A percentile compares a stretch with the other conserved stretches of the same genome.
Evolutionary conservation across 75 land plant species (phyloP).

Genomic region (Adiantum capillusveneris): DNA sequence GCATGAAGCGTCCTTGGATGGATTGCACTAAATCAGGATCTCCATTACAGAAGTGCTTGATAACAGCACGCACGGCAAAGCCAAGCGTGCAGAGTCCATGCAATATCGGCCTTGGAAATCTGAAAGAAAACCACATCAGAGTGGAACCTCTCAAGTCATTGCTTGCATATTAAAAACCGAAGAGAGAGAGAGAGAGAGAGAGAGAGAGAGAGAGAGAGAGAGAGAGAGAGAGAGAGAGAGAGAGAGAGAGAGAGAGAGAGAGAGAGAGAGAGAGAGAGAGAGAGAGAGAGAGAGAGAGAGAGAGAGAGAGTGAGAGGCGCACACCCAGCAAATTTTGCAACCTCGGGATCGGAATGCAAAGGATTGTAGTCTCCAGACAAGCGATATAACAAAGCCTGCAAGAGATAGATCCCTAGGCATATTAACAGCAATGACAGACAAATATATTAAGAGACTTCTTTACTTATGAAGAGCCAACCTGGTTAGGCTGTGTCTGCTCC

Average conservation of each 20-base stretch:
- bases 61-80: constrained; percentile 76
- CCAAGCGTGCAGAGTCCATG: constrained; percentile 94
- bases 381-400: constrained; percentile 88
- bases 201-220: too few relatives aligned
- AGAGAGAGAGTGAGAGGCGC: too few relatives aligned
- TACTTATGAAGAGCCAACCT: constrained; percentile 9
- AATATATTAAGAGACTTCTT: too few relatives aligned
- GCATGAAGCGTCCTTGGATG: constrained; percentile 62
- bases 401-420: background rate
- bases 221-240: too few relatives aligned
- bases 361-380: constrained; percentile 96
- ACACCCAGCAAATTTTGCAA: constrained; percentile 85
- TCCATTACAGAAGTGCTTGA: constrained; percentile 56
- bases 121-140: constrained; percentile 2
- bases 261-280: too few relatives aligned
- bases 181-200: too few relatives aligned
- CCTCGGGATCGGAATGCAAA: constrained; percentile 76
- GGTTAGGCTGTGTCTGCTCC: constrained; percentile 58
- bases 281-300: too few relatives aligned
- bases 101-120: constrained; percentile 79
- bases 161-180: background rate
- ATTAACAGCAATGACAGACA: background rate
- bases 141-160: background rate
- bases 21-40: constrained; percentile 45
- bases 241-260: too few relatives aligned